Evolutionary conservation across 768 basidiomycete genomes (phyloP), one percentile per base, ranked within the genome.

Genomic region (Royoungia palumana): DNA sequence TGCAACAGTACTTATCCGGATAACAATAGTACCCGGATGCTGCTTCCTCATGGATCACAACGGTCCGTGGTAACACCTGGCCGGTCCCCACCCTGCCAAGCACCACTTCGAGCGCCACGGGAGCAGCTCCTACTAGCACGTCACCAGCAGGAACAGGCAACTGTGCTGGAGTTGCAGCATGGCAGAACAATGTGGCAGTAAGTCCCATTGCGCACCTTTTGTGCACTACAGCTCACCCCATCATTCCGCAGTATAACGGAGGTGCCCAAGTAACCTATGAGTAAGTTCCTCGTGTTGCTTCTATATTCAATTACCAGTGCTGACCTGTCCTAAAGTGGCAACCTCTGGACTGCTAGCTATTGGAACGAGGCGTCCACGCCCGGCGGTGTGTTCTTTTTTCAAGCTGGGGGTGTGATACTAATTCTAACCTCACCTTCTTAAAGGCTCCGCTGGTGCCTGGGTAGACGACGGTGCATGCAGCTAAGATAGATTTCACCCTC

Each of bases 1-100:
- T 21, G 7, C 42, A 4, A 32, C 11, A 11, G 22, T 19, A 17
- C 3, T 10, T 25, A 4, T 17, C 6, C 38, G 4, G 13, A 21
- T 19, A 6, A 21, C 30, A 22, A 9, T 37, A 69, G 70, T 73
- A 60, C 59, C 70, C 72, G 5, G 66, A 72, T 46, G 70, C 67
- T 5, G 62, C 56, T 2, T 49, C 68, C 3, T 37, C 66, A n/a
- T 72, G 70, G 71, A 72, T 71, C 25, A 30, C 35, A 5, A 11
- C 39, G 16, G 39, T 46, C 13, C 32, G 39, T 40, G 49, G 49
- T 17, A 35, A 47, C 12, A 50, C 49, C 11, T 47, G 37, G 38
- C 44, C 44, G 6, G 32, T 47, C 20, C 19, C 32, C 27, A 4
- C 36, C 1, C n/a, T 25, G 17, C 30, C 43, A 44, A 46, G 19